These are phyloP conservation scores for Sordariomycetes sp. DNA, from an alignment of 2,329 filamentous ascomycete species.

Conservation along the genomic window DNA sequence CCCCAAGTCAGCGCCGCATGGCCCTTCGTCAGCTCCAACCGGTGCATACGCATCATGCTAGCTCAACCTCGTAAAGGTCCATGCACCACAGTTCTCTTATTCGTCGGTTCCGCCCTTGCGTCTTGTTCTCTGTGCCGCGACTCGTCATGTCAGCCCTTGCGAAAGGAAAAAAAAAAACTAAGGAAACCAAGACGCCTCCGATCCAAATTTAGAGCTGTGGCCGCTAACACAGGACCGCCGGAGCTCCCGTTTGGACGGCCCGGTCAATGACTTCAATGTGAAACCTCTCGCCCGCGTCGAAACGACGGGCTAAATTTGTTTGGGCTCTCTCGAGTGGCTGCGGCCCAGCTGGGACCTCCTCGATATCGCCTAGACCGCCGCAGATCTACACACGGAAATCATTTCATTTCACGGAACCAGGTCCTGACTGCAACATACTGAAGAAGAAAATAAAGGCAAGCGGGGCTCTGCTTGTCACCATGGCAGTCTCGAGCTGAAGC, in stretches of 20 bases:
- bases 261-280: not conserved
- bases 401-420: not conserved
- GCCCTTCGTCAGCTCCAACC: not conserved
- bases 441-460: not conserved
- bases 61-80: too few relatives aligned
- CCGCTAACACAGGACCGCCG: not conserved
- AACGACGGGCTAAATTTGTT: not conserved
- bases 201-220: not conserved
- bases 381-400: not conserved
- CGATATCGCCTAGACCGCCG: too few relatives aligned
- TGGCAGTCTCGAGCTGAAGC: not conserved
- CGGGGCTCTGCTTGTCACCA: not conserved
- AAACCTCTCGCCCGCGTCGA: not conserved
- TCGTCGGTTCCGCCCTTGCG: too few relatives aligned
- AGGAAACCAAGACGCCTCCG: not conserved
- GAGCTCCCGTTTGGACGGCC: too few relatives aligned
- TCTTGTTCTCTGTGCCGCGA: not conserved
- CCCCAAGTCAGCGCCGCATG: not conserved
- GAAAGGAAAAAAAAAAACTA: not conserved
- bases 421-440: not conserved
- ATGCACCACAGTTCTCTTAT: too few relatives aligned
- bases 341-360: too few relatives aligned
- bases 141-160: not conserved
- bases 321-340: too few relatives aligned
- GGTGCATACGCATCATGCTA: too few relatives aligned